Base-by-base conservation (phyloP, 352 stramenopile species). In the Pythium insidiosum region DNA sequence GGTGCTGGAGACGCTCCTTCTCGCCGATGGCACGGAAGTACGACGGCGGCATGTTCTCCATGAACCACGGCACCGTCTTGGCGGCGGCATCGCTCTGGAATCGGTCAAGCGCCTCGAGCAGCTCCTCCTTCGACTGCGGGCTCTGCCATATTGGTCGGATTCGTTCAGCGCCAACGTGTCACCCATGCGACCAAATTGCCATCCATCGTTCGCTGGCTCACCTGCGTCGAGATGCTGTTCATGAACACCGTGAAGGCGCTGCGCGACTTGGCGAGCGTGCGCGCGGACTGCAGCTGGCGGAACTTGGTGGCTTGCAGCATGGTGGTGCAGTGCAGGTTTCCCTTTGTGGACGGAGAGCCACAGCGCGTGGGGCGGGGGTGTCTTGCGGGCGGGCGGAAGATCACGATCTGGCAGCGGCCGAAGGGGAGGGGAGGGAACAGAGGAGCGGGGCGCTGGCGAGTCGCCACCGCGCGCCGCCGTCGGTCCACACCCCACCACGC, bases 1-100 rank as follows among this genome's bases (percentile, higher is more conserved):
- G 56, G 63, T 95, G 84, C 47, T 92, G 74, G 43, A 95, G 44
- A 23, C 84, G 73, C 50, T 90, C 74, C 52, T 84, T 70, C 58
- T 95, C 76, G 43, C 66, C 57, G 40, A 89, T 90, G 38, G 85
- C 79, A 47, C 84, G 74, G 58, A 94, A 95, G 69, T 95, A 95
- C n/a, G 84, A 61, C 15, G 74, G 70, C 19, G 84, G 84, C 84
- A 95, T 95, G 73, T 92, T 91, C 37, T 84, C 62, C 35, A 95
- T 51, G 56, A 94, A 94, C 84, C 84, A 94, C 58, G 73, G 73
- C 26, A 89, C 76, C 23, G 76, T 87, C 63, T 87, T 85, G 55
- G 50, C 43, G 6, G 76, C 76, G 1, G 73, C 63, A 11, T 69
- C 58, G 58, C 83, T 78, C 57, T 89, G 76, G 66, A 84, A 81